phyloP scores from a whole-genome alignment of 1,284 basidiomycete genomes.

The Veloporphyrellus conicus region DNA sequence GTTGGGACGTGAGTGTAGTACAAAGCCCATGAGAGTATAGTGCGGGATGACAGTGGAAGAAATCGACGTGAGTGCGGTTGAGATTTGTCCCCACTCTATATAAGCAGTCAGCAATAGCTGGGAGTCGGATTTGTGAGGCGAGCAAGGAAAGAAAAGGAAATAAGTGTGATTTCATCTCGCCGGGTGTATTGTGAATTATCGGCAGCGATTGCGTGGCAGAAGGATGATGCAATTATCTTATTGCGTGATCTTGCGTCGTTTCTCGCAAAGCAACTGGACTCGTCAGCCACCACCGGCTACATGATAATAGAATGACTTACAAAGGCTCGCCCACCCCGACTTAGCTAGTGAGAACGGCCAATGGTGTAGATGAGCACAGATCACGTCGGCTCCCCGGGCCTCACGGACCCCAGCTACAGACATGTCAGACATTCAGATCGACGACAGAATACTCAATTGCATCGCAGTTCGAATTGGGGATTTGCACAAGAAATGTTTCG shows the following conservation, averaged over 20 bases:
- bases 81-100: conserved; percentile 6
- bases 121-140: neutral
- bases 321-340: neutral
- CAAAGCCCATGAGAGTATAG: conserved; percentile 30
- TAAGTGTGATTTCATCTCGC: neutral
- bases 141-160: neutral
- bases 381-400: neutral
- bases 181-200: neutral
- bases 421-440: conserved; percentile 3
- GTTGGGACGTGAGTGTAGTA: conserved; percentile 32
- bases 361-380: neutral
- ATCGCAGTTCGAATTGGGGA: too few species aligned
- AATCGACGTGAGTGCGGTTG: conserved; percentile 6
- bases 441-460: neutral
- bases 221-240: conserved; percentile 18
- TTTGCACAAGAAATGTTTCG: neutral
- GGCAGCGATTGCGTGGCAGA: conserved; percentile 5
- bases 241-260: conserved; percentile 35
- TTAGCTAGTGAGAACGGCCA: neutral
- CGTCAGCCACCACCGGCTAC: too few species aligned
- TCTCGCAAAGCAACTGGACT: conserved; percentile 7
- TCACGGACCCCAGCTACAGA: neutral
- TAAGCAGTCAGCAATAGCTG: neutral
- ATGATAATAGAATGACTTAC: neutral
- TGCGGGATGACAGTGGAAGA: neutral